phyloP scores from a whole-genome alignment of 257 asterid species.

The Ilex aquifolium region DNA sequence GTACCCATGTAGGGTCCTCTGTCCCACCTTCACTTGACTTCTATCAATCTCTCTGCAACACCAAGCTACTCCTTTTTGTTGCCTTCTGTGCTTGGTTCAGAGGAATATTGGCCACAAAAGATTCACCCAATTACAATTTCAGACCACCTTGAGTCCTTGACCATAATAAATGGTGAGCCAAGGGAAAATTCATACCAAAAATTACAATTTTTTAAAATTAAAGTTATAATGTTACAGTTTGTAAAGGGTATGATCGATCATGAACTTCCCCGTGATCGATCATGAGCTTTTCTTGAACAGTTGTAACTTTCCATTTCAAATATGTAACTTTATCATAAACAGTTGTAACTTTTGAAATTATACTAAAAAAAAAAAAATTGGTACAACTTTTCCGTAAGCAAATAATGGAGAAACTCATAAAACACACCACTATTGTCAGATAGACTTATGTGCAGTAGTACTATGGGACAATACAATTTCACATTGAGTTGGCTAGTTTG shows the following conservation, averaged over 20 bases:
- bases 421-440: too few relatives aligned
- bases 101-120: slow-evolving; percentile 24
- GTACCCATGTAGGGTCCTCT: slow-evolving; percentile 1
- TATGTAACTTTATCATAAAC: neutral
- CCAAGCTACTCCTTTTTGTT: slow-evolving; percentile 13
- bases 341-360: too few relatives aligned
- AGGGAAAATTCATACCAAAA: too few relatives aligned
- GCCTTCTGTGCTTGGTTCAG: slow-evolving; percentile 10
- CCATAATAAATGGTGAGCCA: too few relatives aligned
- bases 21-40: slow-evolving; percentile 9
- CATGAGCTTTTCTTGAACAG: neutral
- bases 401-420: too few relatives aligned
- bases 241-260: neutral
- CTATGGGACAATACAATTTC: too few relatives aligned
- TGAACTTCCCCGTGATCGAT: slow-evolving; percentile 8
- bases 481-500: too few relatives aligned
- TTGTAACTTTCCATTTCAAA: neutral
- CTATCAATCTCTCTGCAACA: slow-evolving; percentile 4
- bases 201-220: neutral
- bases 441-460: too few relatives aligned
- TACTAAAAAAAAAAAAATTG: too few relatives aligned
- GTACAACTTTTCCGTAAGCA: too few relatives aligned
- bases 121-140: slow-evolving; percentile 1
- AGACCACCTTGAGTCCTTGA: neutral
- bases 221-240: neutral